Evolutionary conservation across 2,329 filamentous ascomycete species (phyloP).

Genomic region (Venturia carpophila): DNA sequence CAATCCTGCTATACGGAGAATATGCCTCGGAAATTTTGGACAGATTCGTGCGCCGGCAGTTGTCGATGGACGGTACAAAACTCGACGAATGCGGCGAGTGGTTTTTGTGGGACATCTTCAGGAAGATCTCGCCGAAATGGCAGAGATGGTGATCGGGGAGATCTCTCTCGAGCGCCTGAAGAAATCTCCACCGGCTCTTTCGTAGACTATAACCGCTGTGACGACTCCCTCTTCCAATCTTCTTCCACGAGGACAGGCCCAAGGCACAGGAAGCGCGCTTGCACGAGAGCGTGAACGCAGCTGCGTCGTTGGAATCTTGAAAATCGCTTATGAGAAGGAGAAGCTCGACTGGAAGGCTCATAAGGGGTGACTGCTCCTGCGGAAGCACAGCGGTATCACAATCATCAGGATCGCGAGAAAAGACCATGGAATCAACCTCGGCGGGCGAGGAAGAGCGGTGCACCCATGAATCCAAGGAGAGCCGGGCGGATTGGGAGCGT

Average conservation of each 20-base stretch:
- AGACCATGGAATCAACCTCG: slow-evolving; percentile 9
- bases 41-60: not conserved
- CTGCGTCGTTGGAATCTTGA: not conserved
- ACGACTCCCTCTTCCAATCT: slow-evolving; percentile 7
- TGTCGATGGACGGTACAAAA: not conserved
- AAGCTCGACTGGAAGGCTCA: slow-evolving; percentile 9
- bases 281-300: slow-evolving; percentile 2
- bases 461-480: not conserved
- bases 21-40: not conserved
- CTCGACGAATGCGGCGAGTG: not conserved
- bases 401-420: not conserved
- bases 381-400: not conserved
- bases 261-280: slow-evolving; percentile 11
- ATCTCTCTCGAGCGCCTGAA: not conserved
- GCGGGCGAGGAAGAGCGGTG: not conserved
- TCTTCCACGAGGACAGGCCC: slow-evolving; percentile 4
- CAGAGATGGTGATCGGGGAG: slow-evolving; percentile 6
- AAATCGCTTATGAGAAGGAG: not conserved
- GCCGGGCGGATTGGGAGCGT: not conserved
- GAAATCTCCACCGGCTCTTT: not conserved
- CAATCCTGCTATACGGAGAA: not conserved
- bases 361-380: not conserved
- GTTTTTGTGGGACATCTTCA: not conserved
- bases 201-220: not conserved
- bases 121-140: not conserved